These are phyloP conservation scores for Ceriops zippeliana DNA, from an alignment of 345 rosid genomes.

Conservation along the genomic window DNA sequence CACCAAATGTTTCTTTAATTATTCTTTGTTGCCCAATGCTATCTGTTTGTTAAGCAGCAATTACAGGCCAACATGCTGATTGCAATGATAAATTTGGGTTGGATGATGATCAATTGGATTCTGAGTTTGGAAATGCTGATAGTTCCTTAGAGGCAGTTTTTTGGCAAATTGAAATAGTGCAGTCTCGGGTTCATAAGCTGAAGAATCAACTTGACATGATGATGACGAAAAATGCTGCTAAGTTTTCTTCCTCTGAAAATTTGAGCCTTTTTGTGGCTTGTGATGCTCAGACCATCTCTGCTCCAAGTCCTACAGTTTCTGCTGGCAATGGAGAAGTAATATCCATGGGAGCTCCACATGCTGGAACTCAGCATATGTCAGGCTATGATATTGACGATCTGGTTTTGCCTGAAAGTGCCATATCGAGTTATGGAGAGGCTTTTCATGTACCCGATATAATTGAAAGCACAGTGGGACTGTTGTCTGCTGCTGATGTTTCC, in stretches of 20 bases:
- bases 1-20: neutral
- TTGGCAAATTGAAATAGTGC: slow-evolving; percentile 58
- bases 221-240: slow-evolving; percentile 65
- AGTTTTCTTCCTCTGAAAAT: slow-evolving; percentile 85
- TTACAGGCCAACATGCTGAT: slow-evolving; percentile 37
- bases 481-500: slow-evolving; percentile 76
- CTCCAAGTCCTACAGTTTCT: slow-evolving; percentile 79
- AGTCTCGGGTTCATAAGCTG: slow-evolving; percentile 60
- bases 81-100: slow-evolving; percentile 33
- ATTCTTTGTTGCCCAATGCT: slow-evolving; percentile 8
- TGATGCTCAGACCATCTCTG: slow-evolving; percentile 72
- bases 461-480: slow-evolving; percentile 82
- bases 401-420: slow-evolving; percentile 57
- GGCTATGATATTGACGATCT: slow-evolving; percentile 57
- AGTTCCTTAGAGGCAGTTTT: slow-evolving; percentile 57
- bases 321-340: slow-evolving; percentile 61
- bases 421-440: slow-evolving; percentile 60
- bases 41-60: slow-evolving; percentile 29
- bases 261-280: slow-evolving; percentile 67
- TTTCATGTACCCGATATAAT: slow-evolving; percentile 84
- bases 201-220: slow-evolving; percentile 56
- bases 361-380: slow-evolving; percentile 42
- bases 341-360: slow-evolving; percentile 49
- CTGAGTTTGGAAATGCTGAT: slow-evolving; percentile 49
- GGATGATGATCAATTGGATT: slow-evolving; percentile 33